Base-by-base conservation (phyloP, 495 filamentous ascomycete genomes). In the Pseudotulostoma volvatum region DNA sequence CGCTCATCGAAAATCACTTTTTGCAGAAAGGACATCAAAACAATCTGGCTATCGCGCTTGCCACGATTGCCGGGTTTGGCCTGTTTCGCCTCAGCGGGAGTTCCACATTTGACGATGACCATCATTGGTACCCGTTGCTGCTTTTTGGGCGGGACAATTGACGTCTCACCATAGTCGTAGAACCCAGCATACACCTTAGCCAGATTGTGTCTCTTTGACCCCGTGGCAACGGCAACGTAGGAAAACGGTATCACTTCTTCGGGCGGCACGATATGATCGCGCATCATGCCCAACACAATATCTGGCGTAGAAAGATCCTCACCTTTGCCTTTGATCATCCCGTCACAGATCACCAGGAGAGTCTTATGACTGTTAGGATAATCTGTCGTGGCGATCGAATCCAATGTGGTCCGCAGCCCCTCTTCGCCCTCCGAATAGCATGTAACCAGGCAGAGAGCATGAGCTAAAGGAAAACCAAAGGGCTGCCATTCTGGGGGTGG, bases 1-100 rank as follows among this genome's bases (percentile, higher is more conserved):
- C 92, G 81, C 58, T 99, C 92, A 54, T 99, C 92, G 53, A 99
- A 99, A 92, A 99, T 99, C 45, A 99, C 90, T 61, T 99, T 99
- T 57, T 99, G 92, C 48, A 99, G 64, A 71, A 99, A 99, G 14
- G 85, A 93, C 92, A 99, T 99, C 35, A 99, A 61, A 48, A 99
- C 88, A 53, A 99, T 95, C 59, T 99, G 92, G 61, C 81, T 87
- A 68, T 99, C 92, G 54, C 92, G 79, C 65, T 99, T 99, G 50
- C 92, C 92, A 48, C 92, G 75, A 56, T 99, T 99, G 42, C 92
- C 92, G 1, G 92, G 84, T 57, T 96, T 99, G 23, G 78, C 63
- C 44, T 77, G 74, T 18, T 56, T 69, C 17, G 73, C 67, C 58
- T 99, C 92, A 18, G 83, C 84, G 13, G 83, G 84, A 3, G 92